Evolutionary conservation across 2,329 filamentous ascomycete species (phyloP).

Genomic region (Neocatenulostroma microsporum): DNA sequence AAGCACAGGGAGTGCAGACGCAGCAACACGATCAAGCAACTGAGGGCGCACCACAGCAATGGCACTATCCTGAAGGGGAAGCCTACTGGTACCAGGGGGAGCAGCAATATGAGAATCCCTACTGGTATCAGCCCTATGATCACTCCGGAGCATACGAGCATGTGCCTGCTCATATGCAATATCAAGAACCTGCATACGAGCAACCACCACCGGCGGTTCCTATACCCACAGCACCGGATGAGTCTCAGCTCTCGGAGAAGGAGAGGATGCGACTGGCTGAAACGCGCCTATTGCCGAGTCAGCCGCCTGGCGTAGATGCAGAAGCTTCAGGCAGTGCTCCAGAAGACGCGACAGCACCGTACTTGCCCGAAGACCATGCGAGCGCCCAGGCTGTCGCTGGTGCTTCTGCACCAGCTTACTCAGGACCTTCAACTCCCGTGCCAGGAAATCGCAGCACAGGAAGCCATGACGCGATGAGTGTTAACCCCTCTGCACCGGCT

Average conservation of each 20-base stretch:
- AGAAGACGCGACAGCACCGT: constrained; percentile 30
- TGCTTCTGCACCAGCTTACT: constrained; percentile 8
- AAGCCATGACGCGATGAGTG: no score
- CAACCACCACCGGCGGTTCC: constrained; percentile 19
- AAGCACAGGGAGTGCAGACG: no score
- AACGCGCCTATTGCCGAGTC: constrained; percentile 70
- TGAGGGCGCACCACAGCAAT: no score
- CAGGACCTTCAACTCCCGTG: constrained; percentile 11
- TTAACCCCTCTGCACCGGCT: constrained; percentile 2
- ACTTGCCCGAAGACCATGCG: constrained; percentile 16
- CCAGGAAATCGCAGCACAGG: no score
- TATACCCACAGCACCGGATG: constrained; percentile 52
- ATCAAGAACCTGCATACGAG: constrained; percentile 10
- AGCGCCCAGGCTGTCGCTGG: constrained; percentile 15
- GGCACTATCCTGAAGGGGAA: background rate
- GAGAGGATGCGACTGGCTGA: constrained; percentile 71
- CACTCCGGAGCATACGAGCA: background rate
- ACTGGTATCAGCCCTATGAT: constrained; percentile 1
- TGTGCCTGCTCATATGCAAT: background rate
- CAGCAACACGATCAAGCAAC: no score
- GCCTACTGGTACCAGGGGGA: constrained; percentile 3
- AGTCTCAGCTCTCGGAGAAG: constrained; percentile 68
- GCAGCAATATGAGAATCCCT: background rate
- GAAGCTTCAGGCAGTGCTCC: constrained; percentile 31
- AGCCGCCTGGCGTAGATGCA: constrained; percentile 48